Evolutionary conservation across 2,329 filamentous ascomycete species (phyloP), one percentile per base, ranked within the genome.

Genomic region (Aureobasidium mangrovei): DNA sequence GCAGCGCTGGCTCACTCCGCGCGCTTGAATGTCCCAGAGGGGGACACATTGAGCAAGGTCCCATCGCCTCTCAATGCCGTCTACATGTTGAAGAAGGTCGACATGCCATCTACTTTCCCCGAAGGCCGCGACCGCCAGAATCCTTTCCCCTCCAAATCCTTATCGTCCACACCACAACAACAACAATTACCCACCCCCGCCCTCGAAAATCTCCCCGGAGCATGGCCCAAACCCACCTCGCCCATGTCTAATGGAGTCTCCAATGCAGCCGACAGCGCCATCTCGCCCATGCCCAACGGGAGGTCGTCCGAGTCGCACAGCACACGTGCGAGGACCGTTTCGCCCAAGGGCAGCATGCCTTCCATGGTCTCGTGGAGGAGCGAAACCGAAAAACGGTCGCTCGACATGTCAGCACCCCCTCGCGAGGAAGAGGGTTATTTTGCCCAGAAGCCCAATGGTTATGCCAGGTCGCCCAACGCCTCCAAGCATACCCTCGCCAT

Each of bases 231-330:
- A 27, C 18, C 45, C 10, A 45, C 39, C 1, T 18, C 54, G 27
- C 55, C 56, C 41, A 59, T 62, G n/a, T 60, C 62, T 26, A 54
- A 49, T 28, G 56, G 43, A 27, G 24, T 46, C 39, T 62, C 65
- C 59, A 72, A 69, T 60, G 68, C 67, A 56, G 62, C 41, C 27
- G 54, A 56, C 26, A 41, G 77, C 69, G 79, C 42, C n/a, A 35
- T 83, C 71, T 79, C 74, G 67, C 77, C 80, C 36, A 64, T 81
- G 64, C 76, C 78, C 61, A 83, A 84, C 65, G 80, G 77, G 60
- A 75, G 73, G 61, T 72, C 74, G 55, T 72, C 68, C 56, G 65
- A 67, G 39, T 52, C 47, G 31, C 47, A 52, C 28, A 52, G 47
- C 38, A 52, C 47, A 18, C 47, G 47, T 12, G 42, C 31, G 29